Base-by-base conservation (phyloP, 2,329 filamentous ascomycete species). In the Aspergillus fijiensis region DNA sequence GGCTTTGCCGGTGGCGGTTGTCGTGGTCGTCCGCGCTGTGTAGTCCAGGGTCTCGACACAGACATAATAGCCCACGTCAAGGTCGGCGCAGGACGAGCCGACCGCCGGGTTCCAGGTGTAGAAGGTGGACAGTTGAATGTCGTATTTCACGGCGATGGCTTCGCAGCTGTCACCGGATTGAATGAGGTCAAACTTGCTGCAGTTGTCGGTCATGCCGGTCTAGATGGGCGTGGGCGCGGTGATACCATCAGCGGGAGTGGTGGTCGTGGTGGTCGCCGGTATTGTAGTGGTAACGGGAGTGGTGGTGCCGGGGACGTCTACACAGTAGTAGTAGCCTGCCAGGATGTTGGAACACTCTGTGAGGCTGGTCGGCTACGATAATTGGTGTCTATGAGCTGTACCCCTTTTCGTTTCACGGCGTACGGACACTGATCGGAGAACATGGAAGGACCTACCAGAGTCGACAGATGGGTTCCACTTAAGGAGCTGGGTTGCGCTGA, bases 41-140 rank as follows among this genome's bases (percentile, higher is more conserved):
- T 49, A 49, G 23, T 35, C 33, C 16, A 39, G 29, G 11, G 25
- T 33, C 5, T 50, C 49, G 9, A 47, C 25, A 23, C 55, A 57
- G 33, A 57, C 55, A 23, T 57, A 57, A 10, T 57, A 42, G 3
- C 23, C 48, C 21, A 45, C 10, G 19, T 31, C 14, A 16, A 57
- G 55, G 19, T 33, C 21, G 9, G 33, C 25, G 23, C 55, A 57
- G 31, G 48, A 42, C 5, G 33, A 27, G 42, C 49, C 35, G 14
- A 57, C 48, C 4, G 55, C 55, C 21, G 33, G 31, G 10, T 51
- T 57, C 55, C 55, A 57, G 5, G 31, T 21, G 16, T 57, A 57
- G 49, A 57, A 57, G 23, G 10, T 31, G 12, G 23, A 10, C 3
- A 57, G 49, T 31, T 48, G 25, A 10, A 57, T 56, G 14, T 31